Evolutionary conservation across 805 yeast genomes (phyloP).

Genomic region (Pichia phayaonensis): DNA sequence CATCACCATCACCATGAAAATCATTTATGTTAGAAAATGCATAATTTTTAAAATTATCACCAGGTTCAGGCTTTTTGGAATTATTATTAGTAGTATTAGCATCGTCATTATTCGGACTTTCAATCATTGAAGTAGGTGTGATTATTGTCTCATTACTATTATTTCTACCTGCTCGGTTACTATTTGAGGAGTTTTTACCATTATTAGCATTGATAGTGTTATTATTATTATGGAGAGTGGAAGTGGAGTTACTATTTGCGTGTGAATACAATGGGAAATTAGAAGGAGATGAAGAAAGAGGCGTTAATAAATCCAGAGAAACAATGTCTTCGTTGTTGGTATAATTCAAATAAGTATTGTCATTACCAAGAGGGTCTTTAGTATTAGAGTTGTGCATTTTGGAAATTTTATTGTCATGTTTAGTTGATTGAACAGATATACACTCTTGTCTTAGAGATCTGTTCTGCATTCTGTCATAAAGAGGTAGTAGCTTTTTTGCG

Average conservation of each 20-base stretch:
- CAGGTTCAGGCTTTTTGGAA: constrained; percentile 40
- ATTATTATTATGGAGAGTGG: constrained; percentile 1
- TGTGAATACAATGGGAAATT: background rate
- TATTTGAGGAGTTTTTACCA: background rate
- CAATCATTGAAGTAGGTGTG: background rate
- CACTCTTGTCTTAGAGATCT: constrained; percentile 26
- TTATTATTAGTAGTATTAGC: background rate
- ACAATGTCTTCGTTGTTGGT: constrained; percentile 11
- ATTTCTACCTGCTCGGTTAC: constrained; percentile 13
- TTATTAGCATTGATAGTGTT: background rate
- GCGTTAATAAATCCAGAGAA: constrained; percentile 18
- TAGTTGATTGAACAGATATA: constrained; percentile 14
- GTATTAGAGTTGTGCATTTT: background rate
- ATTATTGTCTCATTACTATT: background rate
- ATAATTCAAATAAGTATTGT: background rate
- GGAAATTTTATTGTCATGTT: background rate
- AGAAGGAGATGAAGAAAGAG: constrained; percentile 10
- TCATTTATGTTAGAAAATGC: constrained; percentile 22
- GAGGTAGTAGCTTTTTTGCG: constrained; percentile 26
- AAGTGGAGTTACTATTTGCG: background rate
- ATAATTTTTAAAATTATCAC: constrained; percentile 6
- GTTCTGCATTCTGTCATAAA: constrained; percentile 26
- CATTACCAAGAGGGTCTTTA: background rate
- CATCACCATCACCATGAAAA: constrained; percentile 23
- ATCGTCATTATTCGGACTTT: background rate